Evolutionary conservation across 2,329 filamentous ascomycete genomes (phyloP).

Genomic region (Fusarium sp.): DNA sequence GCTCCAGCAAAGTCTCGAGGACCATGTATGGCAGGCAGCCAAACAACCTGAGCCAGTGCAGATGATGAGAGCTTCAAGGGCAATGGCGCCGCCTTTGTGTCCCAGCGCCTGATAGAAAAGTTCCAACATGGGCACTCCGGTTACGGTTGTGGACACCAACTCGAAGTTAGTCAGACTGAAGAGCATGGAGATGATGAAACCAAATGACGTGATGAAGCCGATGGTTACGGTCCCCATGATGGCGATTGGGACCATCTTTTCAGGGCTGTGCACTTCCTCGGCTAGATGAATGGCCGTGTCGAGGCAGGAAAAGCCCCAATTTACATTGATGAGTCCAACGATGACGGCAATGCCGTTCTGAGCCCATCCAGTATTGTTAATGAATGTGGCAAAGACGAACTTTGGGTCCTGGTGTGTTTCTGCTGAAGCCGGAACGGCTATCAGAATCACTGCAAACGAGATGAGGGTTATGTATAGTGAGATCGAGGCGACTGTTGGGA

Average conservation of each 20-base stretch:
- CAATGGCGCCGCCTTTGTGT: constrained; percentile 5
- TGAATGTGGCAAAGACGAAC: constrained; percentile 1
- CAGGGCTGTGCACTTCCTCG: constrained; percentile 5
- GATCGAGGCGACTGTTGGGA: neutral
- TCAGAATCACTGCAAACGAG: constrained; percentile 4
- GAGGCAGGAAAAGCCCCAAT: neutral
- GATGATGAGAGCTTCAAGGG: constrained; percentile 8
- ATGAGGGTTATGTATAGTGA: constrained; percentile 2
- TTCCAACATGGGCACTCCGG: constrained; percentile 18
- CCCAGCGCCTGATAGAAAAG: constrained; percentile 12
- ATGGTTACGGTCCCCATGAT: constrained; percentile 2
- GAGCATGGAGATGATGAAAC: neutral
- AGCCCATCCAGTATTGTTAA: constrained; percentile 7
- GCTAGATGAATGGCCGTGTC: neutral
- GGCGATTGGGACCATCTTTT: constrained; percentile 8
- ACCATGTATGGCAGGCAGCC: constrained; percentile 18
- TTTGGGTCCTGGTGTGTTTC: neutral
- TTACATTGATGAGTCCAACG: constrained; percentile 1
- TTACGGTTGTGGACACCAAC: constrained; percentile 2
- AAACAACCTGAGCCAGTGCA: constrained; percentile 11
- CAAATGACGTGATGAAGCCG: neutral
- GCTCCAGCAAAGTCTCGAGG: constrained; percentile 17
- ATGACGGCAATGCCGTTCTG: constrained; percentile 11
- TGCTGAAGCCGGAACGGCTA: neutral
- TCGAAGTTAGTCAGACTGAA: constrained; percentile 8